Conservation (phyloP, 2,329 filamentous ascomycete genomes). For the Xylaria multiplex region DNA sequence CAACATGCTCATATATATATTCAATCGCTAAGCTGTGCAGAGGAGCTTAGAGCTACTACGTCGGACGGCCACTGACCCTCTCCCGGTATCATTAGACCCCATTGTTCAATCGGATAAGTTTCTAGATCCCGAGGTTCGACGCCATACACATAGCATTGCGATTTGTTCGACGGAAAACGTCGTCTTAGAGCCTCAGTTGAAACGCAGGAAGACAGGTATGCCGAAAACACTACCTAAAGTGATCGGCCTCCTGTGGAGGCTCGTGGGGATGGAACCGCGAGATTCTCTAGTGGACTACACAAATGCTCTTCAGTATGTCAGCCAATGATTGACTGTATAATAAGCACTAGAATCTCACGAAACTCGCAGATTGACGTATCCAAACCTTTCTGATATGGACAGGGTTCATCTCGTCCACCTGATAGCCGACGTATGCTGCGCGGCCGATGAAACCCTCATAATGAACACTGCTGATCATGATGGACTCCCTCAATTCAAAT, state of each 20-base stretch:
- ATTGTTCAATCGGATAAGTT: conserved; percentile 43
- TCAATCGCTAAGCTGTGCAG: conserved; percentile 44
- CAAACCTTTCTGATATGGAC: conserved; percentile 57
- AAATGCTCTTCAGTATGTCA: conserved; percentile 59
- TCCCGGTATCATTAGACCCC: conserved; percentile 36
- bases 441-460: conserved; percentile 58
- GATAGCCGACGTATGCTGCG: conserved; percentile 68
- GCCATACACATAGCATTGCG: conserved; percentile 40
- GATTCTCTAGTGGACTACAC: conserved; percentile 48
- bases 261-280: conserved; percentile 45
- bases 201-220: conserved; percentile 48
- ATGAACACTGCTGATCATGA: conserved; percentile 28
- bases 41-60: conserved; percentile 48
- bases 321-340: conserved; percentile 36
- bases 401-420: conserved; percentile 64
- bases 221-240: conserved; percentile 41
- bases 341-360: conserved; percentile 42
- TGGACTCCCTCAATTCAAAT: conserved; percentile 34
- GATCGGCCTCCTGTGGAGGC: conserved; percentile 42
- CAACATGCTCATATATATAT: conserved; percentile 27
- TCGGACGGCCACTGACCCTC: conserved; percentile 39
- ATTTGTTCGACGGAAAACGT: conserved; percentile 26
- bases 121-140: conserved; percentile 42
- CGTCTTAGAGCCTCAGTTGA: conserved; percentile 42
- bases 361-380: conserved; percentile 54